Evolutionary conservation across 2,329 filamentous ascomycete genomes (phyloP).

Genomic region (Colletotrichum magnum): DNA sequence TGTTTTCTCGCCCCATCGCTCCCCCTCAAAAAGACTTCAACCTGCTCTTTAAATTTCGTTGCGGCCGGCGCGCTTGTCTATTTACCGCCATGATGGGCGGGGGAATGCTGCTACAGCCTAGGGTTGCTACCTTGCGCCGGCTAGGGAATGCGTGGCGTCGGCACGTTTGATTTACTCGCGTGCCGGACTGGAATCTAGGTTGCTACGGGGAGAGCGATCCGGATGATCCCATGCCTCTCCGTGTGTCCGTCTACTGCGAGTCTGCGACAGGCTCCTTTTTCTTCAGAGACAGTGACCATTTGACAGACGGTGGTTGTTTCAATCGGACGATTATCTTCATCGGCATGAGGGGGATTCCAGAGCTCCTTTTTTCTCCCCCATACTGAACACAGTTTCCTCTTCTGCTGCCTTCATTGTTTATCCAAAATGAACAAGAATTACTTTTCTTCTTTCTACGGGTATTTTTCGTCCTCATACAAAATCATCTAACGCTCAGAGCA

Average conservation of each 20-base stretch:
- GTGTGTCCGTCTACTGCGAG: not conserved
- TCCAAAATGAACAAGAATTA: slow-evolving; percentile 5
- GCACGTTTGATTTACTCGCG: slow-evolving; percentile 33
- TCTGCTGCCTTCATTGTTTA: too few relatives aligned
- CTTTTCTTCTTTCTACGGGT: slow-evolving; percentile 36
- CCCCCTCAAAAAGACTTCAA: too few relatives aligned
- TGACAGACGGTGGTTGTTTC: not conserved
- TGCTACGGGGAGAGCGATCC: slow-evolving; percentile 20
- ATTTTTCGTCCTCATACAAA: slow-evolving; percentile 26
- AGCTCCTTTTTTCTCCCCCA: too few relatives aligned
- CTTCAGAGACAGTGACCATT: too few relatives aligned
- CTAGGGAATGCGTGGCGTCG: slow-evolving; percentile 33
- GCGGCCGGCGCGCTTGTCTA: slow-evolving; percentile 2
- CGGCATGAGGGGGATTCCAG: not conserved
- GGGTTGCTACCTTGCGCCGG: not conserved
- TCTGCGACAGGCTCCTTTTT: not conserved
- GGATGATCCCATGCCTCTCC: slow-evolving; percentile 25
- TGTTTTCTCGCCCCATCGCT: too few relatives aligned
- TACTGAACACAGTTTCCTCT: too few relatives aligned
- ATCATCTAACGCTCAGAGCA: slow-evolving; percentile 9
- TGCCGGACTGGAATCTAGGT: slow-evolving; percentile 21
- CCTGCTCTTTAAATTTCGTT: not conserved
- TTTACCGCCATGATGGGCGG: not conserved
- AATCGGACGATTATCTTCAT: not conserved
- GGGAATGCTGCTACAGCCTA: not conserved